A percentile compares a stretch with the other conserved stretches of the same genome.
phyloP scores from a whole-genome alignment of 2,329 filamentous ascomycete genomes.

The Penicillium sp. region DNA sequence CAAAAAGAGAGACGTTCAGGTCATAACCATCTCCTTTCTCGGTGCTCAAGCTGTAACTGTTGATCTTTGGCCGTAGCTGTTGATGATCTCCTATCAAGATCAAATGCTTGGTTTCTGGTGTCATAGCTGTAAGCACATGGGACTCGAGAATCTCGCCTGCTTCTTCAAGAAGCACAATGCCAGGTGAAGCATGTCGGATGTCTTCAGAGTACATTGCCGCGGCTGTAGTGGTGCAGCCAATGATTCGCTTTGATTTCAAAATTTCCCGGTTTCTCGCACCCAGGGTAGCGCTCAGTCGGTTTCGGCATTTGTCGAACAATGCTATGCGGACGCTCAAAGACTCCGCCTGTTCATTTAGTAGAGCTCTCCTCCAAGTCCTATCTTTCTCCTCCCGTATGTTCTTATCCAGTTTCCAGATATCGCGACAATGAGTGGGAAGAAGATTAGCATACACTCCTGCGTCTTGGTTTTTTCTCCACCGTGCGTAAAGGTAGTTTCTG shows the following conservation, averaged over 20 bases:
- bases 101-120: constrained; percentile 58
- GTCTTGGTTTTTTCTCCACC: constrained; percentile 53
- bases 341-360: constrained; percentile 53
- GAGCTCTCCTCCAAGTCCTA: constrained; percentile 45
- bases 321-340: constrained; percentile 16
- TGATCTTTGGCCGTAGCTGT: constrained; percentile 68
- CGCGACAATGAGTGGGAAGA: background rate
- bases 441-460: constrained; percentile 54
- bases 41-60: constrained; percentile 59
- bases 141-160: constrained; percentile 71
- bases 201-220: constrained; percentile 62
- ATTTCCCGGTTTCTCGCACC: constrained; percentile 27
- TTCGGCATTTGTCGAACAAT: constrained; percentile 16
- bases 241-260: constrained; percentile 58
- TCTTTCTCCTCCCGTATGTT: constrained; percentile 40
- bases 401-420: constrained; percentile 48
- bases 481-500: constrained; percentile 52
- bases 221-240: constrained; percentile 70
- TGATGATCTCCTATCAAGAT: constrained; percentile 73
- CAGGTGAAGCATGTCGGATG: constrained; percentile 56
- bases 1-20: constrained; percentile 68
- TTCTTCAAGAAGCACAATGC: constrained; percentile 68
- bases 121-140: constrained; percentile 63
- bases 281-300: constrained; percentile 8
- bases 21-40: constrained; percentile 67